Conservation (phyloP, 768 basidiomycete species). For the Suillus bovinus region DNA sequence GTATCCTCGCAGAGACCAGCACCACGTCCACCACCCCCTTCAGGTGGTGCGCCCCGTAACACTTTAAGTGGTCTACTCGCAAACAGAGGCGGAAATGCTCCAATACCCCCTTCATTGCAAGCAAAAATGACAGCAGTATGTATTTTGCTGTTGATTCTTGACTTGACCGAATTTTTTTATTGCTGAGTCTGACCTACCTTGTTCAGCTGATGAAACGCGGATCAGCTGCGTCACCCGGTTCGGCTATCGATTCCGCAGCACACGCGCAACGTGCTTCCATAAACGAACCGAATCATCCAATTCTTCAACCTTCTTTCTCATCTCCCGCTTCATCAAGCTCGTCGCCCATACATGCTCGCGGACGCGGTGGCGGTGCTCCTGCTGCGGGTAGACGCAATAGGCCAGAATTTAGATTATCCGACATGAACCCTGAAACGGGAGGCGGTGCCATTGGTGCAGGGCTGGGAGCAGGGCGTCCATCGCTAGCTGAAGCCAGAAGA, state of each 20-base stretch:
- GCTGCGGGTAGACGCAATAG: conserved; percentile 44
- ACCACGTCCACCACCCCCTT: conserved; percentile 18
- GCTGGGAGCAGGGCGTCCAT: conserved; percentile 68
- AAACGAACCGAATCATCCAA: conserved; percentile 28
- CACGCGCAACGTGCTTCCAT: conserved; percentile 38
- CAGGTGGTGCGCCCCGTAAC: conserved; percentile 24
- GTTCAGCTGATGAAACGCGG: conserved; percentile 50
- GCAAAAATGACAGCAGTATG: conserved; percentile 92
- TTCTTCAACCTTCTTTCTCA: conserved; percentile 35
- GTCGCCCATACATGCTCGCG: conserved; percentile 16
- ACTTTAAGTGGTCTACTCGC: conserved; percentile 44
- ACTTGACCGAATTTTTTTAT: conserved; percentile 6
- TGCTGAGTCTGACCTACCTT: conserved; percentile 19
- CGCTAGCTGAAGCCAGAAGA: conserved; percentile 41
- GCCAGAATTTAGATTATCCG: conserved; percentile 61
- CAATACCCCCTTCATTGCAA: conserved; percentile 87
- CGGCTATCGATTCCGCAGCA: conserved; percentile 41
- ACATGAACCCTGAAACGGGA: conserved; percentile 52
- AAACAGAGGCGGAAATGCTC: conserved; percentile 49
- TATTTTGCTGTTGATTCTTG: conserved; percentile 11
- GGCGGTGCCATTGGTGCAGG: conserved; percentile 65
- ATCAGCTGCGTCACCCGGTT: conserved; percentile 24
- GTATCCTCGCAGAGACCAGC: conserved; percentile 13
- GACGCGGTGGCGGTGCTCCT: conserved; percentile 37
- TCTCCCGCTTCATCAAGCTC: conserved; percentile 33